Evolutionary conservation across 73 alveolate species (phyloP).

Genomic region (Paramecium pentaurelia): DNA sequence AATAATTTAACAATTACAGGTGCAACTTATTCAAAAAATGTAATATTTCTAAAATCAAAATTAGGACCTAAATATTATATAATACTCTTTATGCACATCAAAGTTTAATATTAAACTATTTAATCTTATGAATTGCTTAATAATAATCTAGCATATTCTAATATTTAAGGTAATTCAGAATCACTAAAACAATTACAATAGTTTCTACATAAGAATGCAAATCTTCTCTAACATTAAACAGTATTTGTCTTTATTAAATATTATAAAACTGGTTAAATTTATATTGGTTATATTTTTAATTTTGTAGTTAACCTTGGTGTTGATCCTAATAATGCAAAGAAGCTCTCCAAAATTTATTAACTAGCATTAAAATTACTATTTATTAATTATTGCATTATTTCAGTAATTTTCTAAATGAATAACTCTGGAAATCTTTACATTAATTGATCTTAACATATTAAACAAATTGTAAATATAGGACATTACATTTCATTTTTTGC

Average conservation of each 20-base stretch:
- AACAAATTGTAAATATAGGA: neutral
- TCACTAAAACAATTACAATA: neutral
- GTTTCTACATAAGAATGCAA: neutral
- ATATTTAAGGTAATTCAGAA: neutral
- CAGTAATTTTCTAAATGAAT: neutral
- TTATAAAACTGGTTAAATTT: neutral
- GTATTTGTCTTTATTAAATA: neutral
- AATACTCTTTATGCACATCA: conserved; percentile 15
- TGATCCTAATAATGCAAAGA: conserved; percentile 2
- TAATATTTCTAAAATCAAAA: neutral
- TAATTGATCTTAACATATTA: neutral
- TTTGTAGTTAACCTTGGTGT: neutral
- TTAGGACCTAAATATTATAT: neutral
- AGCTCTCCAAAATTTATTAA: neutral
- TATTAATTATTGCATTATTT: neutral
- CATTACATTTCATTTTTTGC: neutral
- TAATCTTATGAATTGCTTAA: neutral
- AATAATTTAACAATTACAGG: conserved; percentile 1
- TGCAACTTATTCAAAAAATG: neutral
- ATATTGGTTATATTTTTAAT: neutral
- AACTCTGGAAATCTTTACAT: conserved; percentile 16
- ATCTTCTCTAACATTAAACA: neutral
- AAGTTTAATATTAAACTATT: neutral
- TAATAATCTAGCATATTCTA: neutral
- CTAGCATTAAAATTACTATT: neutral